Base-by-base conservation (phyloP, 257 asterid genomes). In the Petunia secreta region DNA sequence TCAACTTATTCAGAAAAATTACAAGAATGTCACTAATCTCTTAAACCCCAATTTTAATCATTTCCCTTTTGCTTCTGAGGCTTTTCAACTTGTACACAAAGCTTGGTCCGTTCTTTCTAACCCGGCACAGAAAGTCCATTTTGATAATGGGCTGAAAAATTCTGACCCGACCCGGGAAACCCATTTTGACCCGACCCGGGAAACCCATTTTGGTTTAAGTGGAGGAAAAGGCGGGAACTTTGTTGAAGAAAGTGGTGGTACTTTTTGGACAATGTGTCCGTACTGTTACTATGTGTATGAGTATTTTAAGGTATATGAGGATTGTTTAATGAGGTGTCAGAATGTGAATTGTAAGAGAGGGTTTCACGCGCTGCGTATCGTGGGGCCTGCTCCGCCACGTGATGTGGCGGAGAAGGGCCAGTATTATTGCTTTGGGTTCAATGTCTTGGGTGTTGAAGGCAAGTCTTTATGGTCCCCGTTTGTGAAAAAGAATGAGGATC, bases 191-290 rank as follows among this genome's bases (percentile, higher is more conserved):
- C 67, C 41, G 67, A 36, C 43, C n/a, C 67, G 36, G 16, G 53
- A 53, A 50, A 14, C 36, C 39, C 60, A 15, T 6, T 9, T 43
- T 0, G 39, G 9, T 10, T 3, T 54, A 59, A 62, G 60, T 52
- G 36, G 64, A 60, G 55, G 13, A 84, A 13, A 16, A 36, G 44
- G 3, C 1, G 43, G 43, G 38, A 62, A 2, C 5, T 8, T 6
- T 59, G 3, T 74, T 75, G 48, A 50, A 4, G 13, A 37, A 6
- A 81, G 54, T 2, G 83, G 85, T 8, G 81, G 48, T n/a, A 85
- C 90, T 1, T 92, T 91, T 78, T 91, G 97, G 97, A 90, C 97
- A 2, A 75, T 85, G 67, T 93, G 97, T 82, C 92, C 97, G 38
- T 89, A 89, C 64, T 93, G 97, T 83, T 87, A 85, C 53, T 82